These are phyloP conservation scores for Saraca asoca DNA, from an alignment of 331 rosid species.

Conservation along the genomic window DNA sequence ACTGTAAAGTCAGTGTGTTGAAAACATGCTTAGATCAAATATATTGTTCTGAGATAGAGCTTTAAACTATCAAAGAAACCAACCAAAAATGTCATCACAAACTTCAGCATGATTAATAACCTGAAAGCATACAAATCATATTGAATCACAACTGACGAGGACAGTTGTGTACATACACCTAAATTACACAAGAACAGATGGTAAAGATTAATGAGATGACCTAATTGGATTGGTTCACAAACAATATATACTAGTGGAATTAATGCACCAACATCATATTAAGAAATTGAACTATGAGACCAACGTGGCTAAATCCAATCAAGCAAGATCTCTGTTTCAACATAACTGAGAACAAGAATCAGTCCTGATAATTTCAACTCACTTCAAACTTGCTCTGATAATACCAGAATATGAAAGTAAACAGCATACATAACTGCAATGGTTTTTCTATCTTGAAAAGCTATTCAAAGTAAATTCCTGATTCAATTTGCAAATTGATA, in stretches of 20 bases:
- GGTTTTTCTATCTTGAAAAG: slow-evolving; percentile 5
- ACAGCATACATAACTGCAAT: not conserved
- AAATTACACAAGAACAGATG: not conserved
- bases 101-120: not conserved
- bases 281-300: not conserved
- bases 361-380: not conserved
- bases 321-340: slow-evolving; percentile 24
- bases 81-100: not conserved
- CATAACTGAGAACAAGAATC: not conserved
- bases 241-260: not conserved
- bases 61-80: too few relatives aligned
- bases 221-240: slow-evolving; percentile 17
- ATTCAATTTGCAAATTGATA: not conserved
- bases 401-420: slow-evolving; percentile 22
- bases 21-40: too few relatives aligned
- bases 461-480: not conserved
- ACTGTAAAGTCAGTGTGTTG: too few relatives aligned
- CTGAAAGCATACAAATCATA: slow-evolving; percentile 9
- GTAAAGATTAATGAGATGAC: slow-evolving; percentile 11
- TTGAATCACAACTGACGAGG: slow-evolving; percentile 3
- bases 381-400: slow-evolving; percentile 6
- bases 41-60: not conserved
- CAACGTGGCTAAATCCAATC: slow-evolving; percentile 23
- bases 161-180: slow-evolving; percentile 1
- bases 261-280: not conserved